Conservation (phyloP, 2,329 filamentous ascomycete genomes). For the Endoconidiophora polonica region DNA sequence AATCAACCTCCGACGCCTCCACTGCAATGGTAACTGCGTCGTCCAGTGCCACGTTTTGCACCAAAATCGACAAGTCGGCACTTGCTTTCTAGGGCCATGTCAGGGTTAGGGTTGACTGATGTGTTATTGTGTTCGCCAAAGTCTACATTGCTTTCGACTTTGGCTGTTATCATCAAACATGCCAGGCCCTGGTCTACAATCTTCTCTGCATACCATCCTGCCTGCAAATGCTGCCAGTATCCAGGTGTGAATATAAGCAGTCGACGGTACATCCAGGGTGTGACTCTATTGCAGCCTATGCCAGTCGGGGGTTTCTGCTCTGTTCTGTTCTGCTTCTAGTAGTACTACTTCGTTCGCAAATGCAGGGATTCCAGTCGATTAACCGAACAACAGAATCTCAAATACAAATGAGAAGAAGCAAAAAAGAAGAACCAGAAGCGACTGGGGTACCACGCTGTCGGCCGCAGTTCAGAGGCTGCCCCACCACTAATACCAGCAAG, state of each 20-base stretch:
- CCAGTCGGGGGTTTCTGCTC: neutral
- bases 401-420: neutral
- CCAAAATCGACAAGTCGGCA: neutral
- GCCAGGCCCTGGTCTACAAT: neutral
- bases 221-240: conserved; percentile 9
- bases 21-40: neutral
- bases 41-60: conserved; percentile 9
- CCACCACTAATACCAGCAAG: no score
- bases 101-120: no score
- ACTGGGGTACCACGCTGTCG: neutral
- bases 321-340: neutral
- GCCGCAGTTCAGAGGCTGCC: no score
- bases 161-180: no score
- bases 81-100: neutral
- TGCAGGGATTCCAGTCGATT: neutral
- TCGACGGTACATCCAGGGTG: no score
- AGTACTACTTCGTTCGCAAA: neutral
- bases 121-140: no score
- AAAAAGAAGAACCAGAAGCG: neutral
- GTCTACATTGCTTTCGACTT: no score
- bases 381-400: no score
- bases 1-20: no score
- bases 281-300: no score
- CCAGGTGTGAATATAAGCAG: neutral
- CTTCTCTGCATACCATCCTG: conserved; percentile 5